Conservation (phyloP, 176 grass and related monocot genomes). For the Elaeis guineensis region DNA sequence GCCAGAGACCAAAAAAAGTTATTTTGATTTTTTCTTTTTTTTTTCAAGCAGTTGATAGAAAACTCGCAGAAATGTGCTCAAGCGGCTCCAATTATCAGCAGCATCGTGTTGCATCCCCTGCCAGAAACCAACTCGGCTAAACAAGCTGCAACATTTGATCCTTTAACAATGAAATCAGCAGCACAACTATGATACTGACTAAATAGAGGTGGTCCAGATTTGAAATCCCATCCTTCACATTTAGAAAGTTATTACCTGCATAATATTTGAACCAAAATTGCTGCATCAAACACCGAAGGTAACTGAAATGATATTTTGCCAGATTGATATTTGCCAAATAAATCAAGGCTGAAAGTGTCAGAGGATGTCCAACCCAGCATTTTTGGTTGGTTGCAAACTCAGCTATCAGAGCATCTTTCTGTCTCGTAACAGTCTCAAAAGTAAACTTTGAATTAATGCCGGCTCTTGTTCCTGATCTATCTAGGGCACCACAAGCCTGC, state of each 20-base stretch:
- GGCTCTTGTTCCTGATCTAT: slow-evolving; percentile 16
- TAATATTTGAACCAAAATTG: slow-evolving; percentile 16
- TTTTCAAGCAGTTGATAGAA: slow-evolving; percentile 15
- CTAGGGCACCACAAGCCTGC: slow-evolving; percentile 9
- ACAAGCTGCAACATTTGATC: slow-evolving; percentile 21
- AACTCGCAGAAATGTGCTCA: slow-evolving; percentile 28
- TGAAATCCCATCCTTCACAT: slow-evolving; percentile 4
- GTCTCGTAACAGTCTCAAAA: slow-evolving; percentile 22
- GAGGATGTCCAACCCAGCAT: slow-evolving; percentile 1
- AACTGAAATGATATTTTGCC: slow-evolving; percentile 13
- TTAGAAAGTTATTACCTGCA: slow-evolving; percentile 2
- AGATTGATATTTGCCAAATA: slow-evolving; percentile 16
- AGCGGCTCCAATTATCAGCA: slow-evolving; percentile 12
- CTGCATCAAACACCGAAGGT: slow-evolving; percentile 20
- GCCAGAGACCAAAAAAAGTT: slow-evolving; percentile 22
- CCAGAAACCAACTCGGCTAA: slow-evolving; percentile 19
- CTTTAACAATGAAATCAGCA: slow-evolving; percentile 15
- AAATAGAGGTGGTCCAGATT: slow-evolving; percentile 27
- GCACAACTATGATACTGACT: slow-evolving; percentile 22
- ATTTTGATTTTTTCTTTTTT: slow-evolving; percentile 25
- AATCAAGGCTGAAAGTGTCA: slow-evolving; percentile 17
- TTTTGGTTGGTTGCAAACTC: slow-evolving; percentile 8
- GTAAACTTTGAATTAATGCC: slow-evolving; percentile 23
- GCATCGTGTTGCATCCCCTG: slow-evolving; percentile 11
- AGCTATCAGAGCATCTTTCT: slow-evolving; percentile 30